Percentiles rank a stretch among this genome's conserved stretches.
These are phyloP conservation scores for Gracilaria vermiculophylla DNA, from an alignment of 23 red algal species.

Conservation along the genomic window DNA sequence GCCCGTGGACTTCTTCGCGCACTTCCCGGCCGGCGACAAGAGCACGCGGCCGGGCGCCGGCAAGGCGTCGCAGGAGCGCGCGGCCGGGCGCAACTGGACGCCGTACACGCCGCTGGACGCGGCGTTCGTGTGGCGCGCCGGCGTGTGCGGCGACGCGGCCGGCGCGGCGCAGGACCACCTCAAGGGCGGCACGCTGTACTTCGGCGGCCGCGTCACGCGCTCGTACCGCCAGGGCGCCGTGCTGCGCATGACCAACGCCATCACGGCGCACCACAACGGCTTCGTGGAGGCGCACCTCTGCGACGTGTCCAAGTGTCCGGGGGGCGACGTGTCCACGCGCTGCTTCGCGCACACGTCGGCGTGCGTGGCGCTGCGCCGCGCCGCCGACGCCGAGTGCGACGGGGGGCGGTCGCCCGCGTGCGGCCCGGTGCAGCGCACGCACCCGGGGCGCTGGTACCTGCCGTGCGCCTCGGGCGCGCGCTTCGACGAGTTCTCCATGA, in stretches of 20 bases:
- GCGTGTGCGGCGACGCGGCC: constrained; percentile 19
- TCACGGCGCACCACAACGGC: constrained; percentile 25
- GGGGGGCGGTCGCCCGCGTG: constrained; percentile 29
- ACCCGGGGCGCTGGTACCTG: constrained; percentile 64
- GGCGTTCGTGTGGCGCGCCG: constrained; percentile 41
- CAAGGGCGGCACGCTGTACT: constrained; percentile 10
- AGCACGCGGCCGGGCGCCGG: background rate
- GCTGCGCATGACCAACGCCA: background rate
- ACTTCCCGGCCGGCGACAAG: constrained; percentile 52
- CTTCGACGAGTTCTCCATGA: background rate
- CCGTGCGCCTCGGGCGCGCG: constrained; percentile 6
- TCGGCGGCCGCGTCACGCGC: background rate
- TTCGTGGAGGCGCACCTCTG: constrained; percentile 45
- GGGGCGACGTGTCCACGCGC: constrained; percentile 26
- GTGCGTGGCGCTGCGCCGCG: constrained; percentile 5
- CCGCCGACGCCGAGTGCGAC: background rate
- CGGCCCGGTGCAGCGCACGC: constrained; percentile 48
- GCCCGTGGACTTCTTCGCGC: too few species aligned
- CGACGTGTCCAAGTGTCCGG: constrained; percentile 25
- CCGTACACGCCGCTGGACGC: constrained; percentile 8
- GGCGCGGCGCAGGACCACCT: constrained; percentile 7
- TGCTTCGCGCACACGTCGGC: constrained; percentile 1
- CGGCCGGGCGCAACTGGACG: constrained; percentile 2
- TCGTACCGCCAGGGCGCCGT: constrained; percentile 20
- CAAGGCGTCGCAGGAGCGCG: background rate